Evolutionary conservation across 331 rosid species (phyloP), one percentile per base, ranked within the genome.

Genomic region (Phaseolus coccineus): DNA sequence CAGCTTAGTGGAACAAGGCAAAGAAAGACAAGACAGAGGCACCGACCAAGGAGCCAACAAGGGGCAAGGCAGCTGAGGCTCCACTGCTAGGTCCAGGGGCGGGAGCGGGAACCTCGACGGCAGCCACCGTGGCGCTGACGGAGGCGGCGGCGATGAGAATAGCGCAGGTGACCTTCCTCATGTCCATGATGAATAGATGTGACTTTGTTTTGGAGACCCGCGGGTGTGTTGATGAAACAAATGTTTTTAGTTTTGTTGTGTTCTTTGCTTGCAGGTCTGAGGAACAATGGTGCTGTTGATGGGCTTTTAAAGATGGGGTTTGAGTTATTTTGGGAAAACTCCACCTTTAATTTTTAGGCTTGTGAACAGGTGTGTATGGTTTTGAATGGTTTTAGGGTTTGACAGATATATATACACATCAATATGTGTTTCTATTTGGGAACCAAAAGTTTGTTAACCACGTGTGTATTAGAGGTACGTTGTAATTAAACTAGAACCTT

Each of bases 41-140:
- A 55, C 93, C 89, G 57, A 87, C 79, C 84, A 88, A 82, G 67
- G 85, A 86, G 4, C 90, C 94, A 80, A 88, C 81, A 39, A 83
- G 69, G 12, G 90, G 85, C 66, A 82, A 73, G 74, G 81, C 35
- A 4, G 84, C 82, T 2, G 83, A 33, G 63, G 90, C 90, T 0
- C 72, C 76, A 22, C 71, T 81, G 76, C 82, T 50, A 6, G 89
- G 92, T 71, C 86, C 85, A 2, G 91, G 89, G 22, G 88, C 82
- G 0, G 87, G 80, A 5, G 86, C 82, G 8, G 82, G 52, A 7
- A 25, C 83, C 81, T 71, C 89, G 0, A 47, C 5, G 12, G 83
- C 2, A 2, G 92, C 92, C 81, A 80, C n/a, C 0, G 1, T 37
- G 1, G 19, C 65, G 0, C 65, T 58, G 8, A 58, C 0, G 39